Conservation (phyloP, 2,329 filamentous ascomycete species). For the Fusarium cyanostomum region DNA sequence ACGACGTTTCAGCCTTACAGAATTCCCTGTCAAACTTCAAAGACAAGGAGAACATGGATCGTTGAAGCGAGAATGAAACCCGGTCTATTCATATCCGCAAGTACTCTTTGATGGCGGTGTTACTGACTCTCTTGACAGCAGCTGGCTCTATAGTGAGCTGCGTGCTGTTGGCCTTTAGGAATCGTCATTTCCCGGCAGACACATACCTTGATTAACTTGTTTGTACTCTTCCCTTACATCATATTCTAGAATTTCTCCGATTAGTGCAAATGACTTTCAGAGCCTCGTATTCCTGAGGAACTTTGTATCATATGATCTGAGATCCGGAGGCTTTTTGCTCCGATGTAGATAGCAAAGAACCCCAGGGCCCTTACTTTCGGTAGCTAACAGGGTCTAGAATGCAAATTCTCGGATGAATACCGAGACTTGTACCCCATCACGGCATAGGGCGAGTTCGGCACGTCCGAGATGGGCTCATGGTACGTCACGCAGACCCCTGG, state of each 20-base stretch:
- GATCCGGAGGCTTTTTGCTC: not conserved
- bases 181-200: not conserved
- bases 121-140: too few species aligned
- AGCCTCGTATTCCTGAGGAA: not conserved
- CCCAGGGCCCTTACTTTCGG: not conserved
- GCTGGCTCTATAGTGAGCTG: too few species aligned
- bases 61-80: not conserved
- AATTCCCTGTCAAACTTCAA: not conserved
- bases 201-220: not conserved
- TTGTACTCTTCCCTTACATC: not conserved
- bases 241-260: not conserved
- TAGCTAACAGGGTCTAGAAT: not conserved
- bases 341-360: not conserved
- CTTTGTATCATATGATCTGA: not conserved
- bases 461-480: not conserved
- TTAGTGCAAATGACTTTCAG: not conserved
- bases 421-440: not conserved
- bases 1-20: not conserved
- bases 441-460: not conserved
- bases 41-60: too few species aligned
- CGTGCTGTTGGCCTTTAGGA: too few species aligned
- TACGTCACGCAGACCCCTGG: not conserved
- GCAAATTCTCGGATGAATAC: not conserved
- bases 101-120: not conserved
- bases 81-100: too few species aligned